Conservation (phyloP, 345 rosid species). For the Hibiscus trionum region DNA sequence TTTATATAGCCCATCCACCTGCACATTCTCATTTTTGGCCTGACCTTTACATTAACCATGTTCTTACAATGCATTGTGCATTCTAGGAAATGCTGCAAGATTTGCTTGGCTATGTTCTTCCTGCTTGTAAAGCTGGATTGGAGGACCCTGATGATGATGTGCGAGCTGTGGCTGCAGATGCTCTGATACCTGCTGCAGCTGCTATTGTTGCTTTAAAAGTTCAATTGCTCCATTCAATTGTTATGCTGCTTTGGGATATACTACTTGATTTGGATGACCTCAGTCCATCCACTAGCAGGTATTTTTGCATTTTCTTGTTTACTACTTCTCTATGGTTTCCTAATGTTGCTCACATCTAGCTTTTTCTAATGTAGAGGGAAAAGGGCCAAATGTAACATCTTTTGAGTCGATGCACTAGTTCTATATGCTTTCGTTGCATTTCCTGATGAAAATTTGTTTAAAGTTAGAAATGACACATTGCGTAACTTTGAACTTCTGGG, state of each 20-base stretch:
- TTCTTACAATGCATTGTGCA: conserved; percentile 18
- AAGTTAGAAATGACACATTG: not conserved
- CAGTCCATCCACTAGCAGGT: conserved; percentile 99
- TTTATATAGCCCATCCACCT: not conserved
- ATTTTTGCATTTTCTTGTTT: not conserved
- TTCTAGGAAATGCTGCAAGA: conserved; percentile 82
- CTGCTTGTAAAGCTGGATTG: conserved; percentile 93
- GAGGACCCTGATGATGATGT: conserved; percentile 99
- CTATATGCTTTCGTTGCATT: not conserved
- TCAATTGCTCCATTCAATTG: conserved; percentile 67
- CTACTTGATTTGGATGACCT: conserved; percentile 95
- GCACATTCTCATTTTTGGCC: not conserved
- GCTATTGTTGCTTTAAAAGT: conserved; percentile 78
- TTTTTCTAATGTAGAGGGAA: not conserved
- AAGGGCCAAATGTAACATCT: not conserved
- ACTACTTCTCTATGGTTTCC: not conserved
- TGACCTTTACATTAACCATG: conserved; percentile 3
- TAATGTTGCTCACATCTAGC: no score
- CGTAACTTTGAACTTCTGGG: not conserved
- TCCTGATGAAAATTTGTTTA: not conserved
- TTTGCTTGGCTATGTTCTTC: conserved; percentile 73
- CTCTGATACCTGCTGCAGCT: conserved; percentile 84
- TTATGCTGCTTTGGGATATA: conserved; percentile 98
- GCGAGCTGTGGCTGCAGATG: conserved; percentile 99
- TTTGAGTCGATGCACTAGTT: not conserved